Percentiles rank a stretch among this genome's conserved stretches.
Conservation (phyloP, 2,329 filamentous ascomycete genomes). For the Didymella keratinophila region DNA sequence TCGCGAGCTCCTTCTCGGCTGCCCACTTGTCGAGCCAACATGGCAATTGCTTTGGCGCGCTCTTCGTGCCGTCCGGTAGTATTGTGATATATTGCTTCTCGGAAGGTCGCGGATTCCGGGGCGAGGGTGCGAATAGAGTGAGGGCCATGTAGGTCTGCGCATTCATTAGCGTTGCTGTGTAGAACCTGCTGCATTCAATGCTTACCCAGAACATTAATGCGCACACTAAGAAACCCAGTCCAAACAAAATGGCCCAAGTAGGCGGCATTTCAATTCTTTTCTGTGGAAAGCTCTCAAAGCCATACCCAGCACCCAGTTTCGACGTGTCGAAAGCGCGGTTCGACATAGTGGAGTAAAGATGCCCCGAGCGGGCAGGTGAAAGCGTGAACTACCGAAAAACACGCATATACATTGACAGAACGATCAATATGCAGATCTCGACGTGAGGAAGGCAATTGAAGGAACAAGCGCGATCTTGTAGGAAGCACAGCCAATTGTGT, state of each 20-base stretch:
- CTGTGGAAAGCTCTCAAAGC: conserved; percentile 37
- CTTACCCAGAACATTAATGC: conserved; percentile 45
- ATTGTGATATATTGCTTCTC: conserved; percentile 89
- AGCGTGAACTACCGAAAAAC: conserved; percentile 29
- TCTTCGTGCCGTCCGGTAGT: conserved; percentile 67
- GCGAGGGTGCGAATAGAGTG: conserved; percentile 79
- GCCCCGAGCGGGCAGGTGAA: conserved; percentile 21
- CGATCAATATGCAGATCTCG: conserved; percentile 13
- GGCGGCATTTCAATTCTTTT: conserved; percentile 41
- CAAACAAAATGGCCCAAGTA: conserved; percentile 43
- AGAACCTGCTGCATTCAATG: conserved; percentile 1
- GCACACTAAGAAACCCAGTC: conserved; percentile 32
- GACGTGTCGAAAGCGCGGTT: conserved; percentile 41
- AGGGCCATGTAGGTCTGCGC: conserved; percentile 71
- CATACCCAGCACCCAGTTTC: conserved; percentile 34
- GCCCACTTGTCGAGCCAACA: conserved; percentile 87
- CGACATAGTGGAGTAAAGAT: conserved; percentile 25
- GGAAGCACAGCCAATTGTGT: conserved; percentile 35
- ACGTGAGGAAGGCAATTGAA: conserved; percentile 7
- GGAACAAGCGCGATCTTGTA: conserved; percentile 19
- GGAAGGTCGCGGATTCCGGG: conserved; percentile 74
- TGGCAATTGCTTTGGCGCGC: conserved; percentile 67
- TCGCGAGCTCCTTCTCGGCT: conserved; percentile 62
- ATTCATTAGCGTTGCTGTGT: conserved; percentile 7
- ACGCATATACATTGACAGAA: conserved; percentile 31